Base-by-base conservation (phyloP, 345 rosid species). In the Salix dunnii region DNA sequence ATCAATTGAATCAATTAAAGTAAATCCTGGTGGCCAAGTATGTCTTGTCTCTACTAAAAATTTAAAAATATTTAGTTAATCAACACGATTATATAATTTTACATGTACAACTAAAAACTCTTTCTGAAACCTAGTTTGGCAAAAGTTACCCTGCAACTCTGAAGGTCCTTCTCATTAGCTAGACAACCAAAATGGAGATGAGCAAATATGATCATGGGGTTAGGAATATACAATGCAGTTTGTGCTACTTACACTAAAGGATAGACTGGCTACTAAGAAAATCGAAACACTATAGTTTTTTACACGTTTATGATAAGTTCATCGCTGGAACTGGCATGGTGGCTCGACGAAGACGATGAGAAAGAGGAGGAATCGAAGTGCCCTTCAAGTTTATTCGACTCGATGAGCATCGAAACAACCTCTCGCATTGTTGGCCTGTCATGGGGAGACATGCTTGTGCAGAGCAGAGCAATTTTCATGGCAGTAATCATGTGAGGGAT, bases 351-450 rank as follows among this genome's bases (percentile, higher is more conserved):
- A 18, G 71, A 14, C 0, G 51, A 55, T 5, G 62, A 55, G 62
- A 4, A 55, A 3, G 27, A 53, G 1, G 62, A 84, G 18, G 73
- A 83, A 62, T 79, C 74, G 0, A 76, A 83, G 77, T 80, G 78
- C 4, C 86, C 91, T 82, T 77, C 85, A 6, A 78, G 84, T 83
- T 80, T 77, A 25, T 78, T 77, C 10, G 97, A 90, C 85, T 92
- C 97, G 0, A 82, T 77, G 31, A 94, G 97, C 96, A 90, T 88
- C 61, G 72, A 70, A 64, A 91, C 96, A 78, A 89, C 97, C 84
- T 89, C 88, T 49, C 93, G 83, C 97, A 92, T 94, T 38, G 97
- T 83, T n/a, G 98, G 98, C 60, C 98, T 85, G 13, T 88, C 92
- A 0, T 71, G 71, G 0, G 98, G 97, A 70, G 94, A 86, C 81